Evolutionary conservation across 2,329 filamentous ascomycete species (phyloP).

Genomic region (Aspergillus viridinutans): DNA sequence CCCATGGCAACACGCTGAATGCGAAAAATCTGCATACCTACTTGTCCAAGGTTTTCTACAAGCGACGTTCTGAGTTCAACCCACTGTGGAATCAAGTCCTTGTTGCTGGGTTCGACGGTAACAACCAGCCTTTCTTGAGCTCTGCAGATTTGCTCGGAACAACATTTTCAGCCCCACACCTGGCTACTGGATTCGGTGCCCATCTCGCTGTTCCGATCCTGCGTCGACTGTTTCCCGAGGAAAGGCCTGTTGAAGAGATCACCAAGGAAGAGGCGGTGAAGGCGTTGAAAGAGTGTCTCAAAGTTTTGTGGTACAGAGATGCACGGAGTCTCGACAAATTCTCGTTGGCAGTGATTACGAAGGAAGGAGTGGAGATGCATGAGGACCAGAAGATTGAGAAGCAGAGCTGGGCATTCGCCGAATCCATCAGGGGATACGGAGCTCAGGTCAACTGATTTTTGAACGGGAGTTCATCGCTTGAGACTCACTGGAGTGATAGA

Average conservation of each 20-base stretch:
- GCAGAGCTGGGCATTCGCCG: constrained; percentile 98
- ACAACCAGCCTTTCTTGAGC: constrained; percentile 80
- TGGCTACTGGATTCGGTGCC: constrained; percentile 90
- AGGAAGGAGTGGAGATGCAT: constrained; percentile 80
- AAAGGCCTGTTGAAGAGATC: constrained; percentile 68
- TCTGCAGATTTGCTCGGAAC: constrained; percentile 89
- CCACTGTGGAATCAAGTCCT: constrained; percentile 96
- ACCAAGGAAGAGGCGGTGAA: constrained; percentile 73
- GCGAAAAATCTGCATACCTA: constrained; percentile 96
- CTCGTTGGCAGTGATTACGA: constrained; percentile 83
- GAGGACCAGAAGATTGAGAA: constrained; percentile 84
- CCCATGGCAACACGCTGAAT: constrained; percentile 58
- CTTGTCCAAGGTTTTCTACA: constrained; percentile 92
- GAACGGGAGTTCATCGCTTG: constrained; percentile 32
- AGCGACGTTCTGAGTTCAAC: constrained; percentile 90
- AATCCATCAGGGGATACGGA: constrained; percentile 90
- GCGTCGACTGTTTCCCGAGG: constrained; percentile 77
- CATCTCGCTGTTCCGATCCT: constrained; percentile 92
- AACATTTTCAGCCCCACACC: constrained; percentile 78
- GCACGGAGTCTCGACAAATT: constrained; percentile 88
- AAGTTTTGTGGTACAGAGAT: constrained; percentile 96
- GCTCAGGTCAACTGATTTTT: constrained; percentile 61
- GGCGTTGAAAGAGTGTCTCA: constrained; percentile 89
- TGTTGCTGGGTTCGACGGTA: constrained; percentile 80
- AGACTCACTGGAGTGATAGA: not conserved